Evolutionary conservation across 148 eudicot genomes (phyloP), one percentile per base, ranked within the genome.

Genomic region (Pouteria glomerata): DNA sequence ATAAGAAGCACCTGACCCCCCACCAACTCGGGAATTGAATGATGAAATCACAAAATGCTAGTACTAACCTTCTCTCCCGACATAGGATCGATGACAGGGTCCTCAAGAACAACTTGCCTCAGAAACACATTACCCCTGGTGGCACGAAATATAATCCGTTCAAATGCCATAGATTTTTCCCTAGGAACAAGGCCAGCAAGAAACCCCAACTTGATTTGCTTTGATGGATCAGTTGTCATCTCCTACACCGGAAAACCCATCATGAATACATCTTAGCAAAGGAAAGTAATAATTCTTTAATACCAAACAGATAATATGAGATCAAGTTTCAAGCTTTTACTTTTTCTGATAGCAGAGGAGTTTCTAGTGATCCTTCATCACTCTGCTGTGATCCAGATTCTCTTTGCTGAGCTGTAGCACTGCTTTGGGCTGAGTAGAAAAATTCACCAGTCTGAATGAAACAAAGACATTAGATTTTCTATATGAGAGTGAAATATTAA

Each of bases 61-160:
- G 34, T 26, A 39, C 16, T 42, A 62, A 87, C 99, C 99, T 95
- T 95, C 57, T 85, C 96, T 66, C 97, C 97, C 14, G 99, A 84
- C 66, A 81, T 87, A 74, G 99, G 99, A 79, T 95, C 99, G 52
- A 66, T 75, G 39, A 92, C 99, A 45, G 90, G 86, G 68, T 87
- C 81, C 71, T 95, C 99, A 56, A 88, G 77, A 3, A 81, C 72
- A 70, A 73, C 83, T 76, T 91, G 96, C 82, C 81, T 91, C 67
- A 89, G 63, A 71, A 82, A 92, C 77, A 95, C 94, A 75, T 95
- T 92, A 53, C 99, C 99, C 85, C 99, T 88, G 64, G 99, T 95
- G 57, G 99, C 99, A 83, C 99, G 97, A 83, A 92, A 95, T 74
- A 95, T 74, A 76, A 95, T 92, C 83, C 99, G 89, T 71, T 95